Evolutionary conservation across 2,329 filamentous ascomycete species (phyloP).

Genomic region (Fusarium phyllophilum): DNA sequence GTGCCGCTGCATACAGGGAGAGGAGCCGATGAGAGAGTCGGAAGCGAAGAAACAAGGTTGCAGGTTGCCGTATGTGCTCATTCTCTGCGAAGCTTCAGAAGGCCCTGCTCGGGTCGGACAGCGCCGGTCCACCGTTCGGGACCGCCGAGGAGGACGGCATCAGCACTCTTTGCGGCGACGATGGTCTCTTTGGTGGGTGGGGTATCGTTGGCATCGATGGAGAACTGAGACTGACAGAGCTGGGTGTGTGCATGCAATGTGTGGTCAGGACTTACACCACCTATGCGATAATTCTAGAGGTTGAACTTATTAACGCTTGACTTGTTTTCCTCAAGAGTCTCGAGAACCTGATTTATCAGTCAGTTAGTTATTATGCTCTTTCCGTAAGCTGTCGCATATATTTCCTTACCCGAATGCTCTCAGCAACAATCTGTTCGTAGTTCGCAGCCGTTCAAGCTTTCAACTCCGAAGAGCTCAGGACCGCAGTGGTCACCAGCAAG

Average conservation of each 20-base stretch:
- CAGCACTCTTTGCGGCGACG: conserved; percentile 81
- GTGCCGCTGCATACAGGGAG: conserved; percentile 83
- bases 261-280: conserved; percentile 73
- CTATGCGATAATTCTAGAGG: conserved; percentile 88
- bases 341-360: conserved; percentile 70
- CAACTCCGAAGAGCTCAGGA: conserved; percentile 65
- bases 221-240: conserved; percentile 67
- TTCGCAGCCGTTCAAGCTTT: conserved; percentile 29
- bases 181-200: conserved; percentile 88
- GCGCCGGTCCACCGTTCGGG: conserved; percentile 93
- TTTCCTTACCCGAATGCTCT: conserved; percentile 79
- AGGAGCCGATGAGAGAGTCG: conserved; percentile 82
- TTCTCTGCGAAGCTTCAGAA: conserved; percentile 91
- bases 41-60: conserved; percentile 96
- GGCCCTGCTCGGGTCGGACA: conserved; percentile 91
- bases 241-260: background rate
- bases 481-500: conserved; percentile 87
- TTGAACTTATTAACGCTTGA: conserved; percentile 81
- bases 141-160: conserved; percentile 93
- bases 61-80: conserved; percentile 94
- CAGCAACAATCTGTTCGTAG: conserved; percentile 72
- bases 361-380: background rate
- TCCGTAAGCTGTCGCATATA: background rate
- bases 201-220: conserved; percentile 82
- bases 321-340: conserved; percentile 77